Base-by-base conservation (phyloP, 148 eudicot genomes). In the Silene uniflora region DNA sequence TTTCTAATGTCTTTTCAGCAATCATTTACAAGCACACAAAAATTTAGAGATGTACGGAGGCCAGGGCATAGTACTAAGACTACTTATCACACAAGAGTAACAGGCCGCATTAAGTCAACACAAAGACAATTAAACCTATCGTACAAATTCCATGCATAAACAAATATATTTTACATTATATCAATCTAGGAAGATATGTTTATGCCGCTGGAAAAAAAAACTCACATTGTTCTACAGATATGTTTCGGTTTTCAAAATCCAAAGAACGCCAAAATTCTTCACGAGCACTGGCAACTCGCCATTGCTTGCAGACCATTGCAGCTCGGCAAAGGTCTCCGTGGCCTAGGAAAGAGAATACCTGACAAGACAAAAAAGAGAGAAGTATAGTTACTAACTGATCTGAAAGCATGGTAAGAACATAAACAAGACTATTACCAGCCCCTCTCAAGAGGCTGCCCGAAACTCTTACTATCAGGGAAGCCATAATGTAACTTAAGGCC, bases 231-330 rank as follows among this genome's bases (percentile, higher is more conserved):
- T 64, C 79, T 19, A 75, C 79, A 58, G 96, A 86, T 73, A 95
- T 86, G 80, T 77, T 80, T 65, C 96, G 85, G 52, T 85, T 87
- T 79, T 90, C 91, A 86, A 95, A 92, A 75, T 90, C 83, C 84
- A 95, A 80, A 55, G 72, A 85, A 69, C 89, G 88, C 98, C 98
- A 95, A 81, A 95, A 95, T 77, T 95, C 97, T 84, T 95, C 98
- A 78, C 91, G 96, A 74, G 91, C 81, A 83, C 98, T 92, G 75
- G 98, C 96, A 73, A 83, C 78, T 49, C 91, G 89, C 98, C 98
- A 95, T 84, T 95, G 98, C 83, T 87, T 87, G 85, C 98, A 95
- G 71, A 95, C 97, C 83, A 88, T 84, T 73, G 96, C 91, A 73
- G 92, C 96, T 75, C 87, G 88, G 83, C 97, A 95, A 77, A 92